Percentiles rank a stretch among this genome's conserved stretches.
Conservation (phyloP, 2,329 filamentous ascomycete genomes). For the Ophiostoma fasciatum region DNA sequence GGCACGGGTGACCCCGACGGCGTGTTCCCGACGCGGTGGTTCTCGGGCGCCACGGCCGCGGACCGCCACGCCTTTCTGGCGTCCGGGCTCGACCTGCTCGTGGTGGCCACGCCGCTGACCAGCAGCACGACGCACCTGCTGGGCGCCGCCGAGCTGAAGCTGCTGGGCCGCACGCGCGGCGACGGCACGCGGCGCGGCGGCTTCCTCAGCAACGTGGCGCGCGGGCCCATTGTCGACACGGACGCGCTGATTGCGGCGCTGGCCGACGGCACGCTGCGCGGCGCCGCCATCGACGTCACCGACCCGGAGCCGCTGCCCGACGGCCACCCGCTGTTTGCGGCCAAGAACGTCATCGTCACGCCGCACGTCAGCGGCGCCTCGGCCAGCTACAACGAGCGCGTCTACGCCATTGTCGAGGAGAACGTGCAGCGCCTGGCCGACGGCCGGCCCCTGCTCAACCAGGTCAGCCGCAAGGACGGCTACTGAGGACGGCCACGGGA, state of each 20-base stretch:
- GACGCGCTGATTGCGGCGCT: slow-evolving; percentile 49
- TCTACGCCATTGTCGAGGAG: slow-evolving; percentile 26
- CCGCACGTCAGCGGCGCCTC: slow-evolving; percentile 33
- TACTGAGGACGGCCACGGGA: too few relatives aligned
- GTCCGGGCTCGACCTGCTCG: slow-evolving; percentile 35
- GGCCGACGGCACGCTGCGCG: slow-evolving; percentile 28
- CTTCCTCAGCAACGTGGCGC: slow-evolving; percentile 57
- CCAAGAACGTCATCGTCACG: slow-evolving; percentile 52
- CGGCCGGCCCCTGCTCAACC: slow-evolving; percentile 10
- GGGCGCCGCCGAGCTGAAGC: slow-evolving; percentile 31
- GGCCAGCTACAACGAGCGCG: slow-evolving; percentile 23
- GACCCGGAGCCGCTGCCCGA: slow-evolving; percentile 63
- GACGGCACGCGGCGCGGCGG: slow-evolving; percentile 26
- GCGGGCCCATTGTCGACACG: slow-evolving; percentile 36
- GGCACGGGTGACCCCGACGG: slow-evolving; percentile 44
- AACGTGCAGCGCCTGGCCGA: slow-evolving; percentile 21
- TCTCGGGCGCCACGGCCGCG: slow-evolving; percentile 26
- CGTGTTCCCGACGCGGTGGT: slow-evolving; percentile 34
- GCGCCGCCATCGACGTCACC: slow-evolving; percentile 64
- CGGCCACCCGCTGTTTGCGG: slow-evolving; percentile 53
- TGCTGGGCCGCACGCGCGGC: slow-evolving; percentile 19
- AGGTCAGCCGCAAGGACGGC: slow-evolving; percentile 11
- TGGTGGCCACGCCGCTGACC: slow-evolving; percentile 37
- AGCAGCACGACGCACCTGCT: slow-evolving; percentile 34
- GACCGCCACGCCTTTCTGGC: slow-evolving; percentile 35